Evolutionary conservation across 768 basidiomycete species (phyloP).

Genomic region (Boletellus sp.): DNA sequence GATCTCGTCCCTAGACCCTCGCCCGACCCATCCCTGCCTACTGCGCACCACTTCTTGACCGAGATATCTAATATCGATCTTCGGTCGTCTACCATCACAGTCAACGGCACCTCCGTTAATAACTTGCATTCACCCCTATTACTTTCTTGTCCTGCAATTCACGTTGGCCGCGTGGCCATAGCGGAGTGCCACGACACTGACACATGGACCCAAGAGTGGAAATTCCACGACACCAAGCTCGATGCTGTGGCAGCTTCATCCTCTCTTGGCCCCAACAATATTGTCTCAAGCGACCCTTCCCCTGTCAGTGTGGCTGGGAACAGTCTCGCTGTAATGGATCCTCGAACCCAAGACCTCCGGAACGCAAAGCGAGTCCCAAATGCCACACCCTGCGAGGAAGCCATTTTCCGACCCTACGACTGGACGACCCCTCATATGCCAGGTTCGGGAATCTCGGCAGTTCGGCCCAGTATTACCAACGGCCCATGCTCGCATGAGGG

Average conservation of each 20-base stretch:
- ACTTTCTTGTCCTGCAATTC: constrained; percentile 7
- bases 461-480: neutral
- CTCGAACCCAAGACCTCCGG: neutral
- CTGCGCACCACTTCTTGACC: constrained; percentile 3
- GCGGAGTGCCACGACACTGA: constrained; percentile 24
- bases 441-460: neutral
- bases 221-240: constrained; percentile 8
- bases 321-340: constrained; percentile 5
- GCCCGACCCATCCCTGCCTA: constrained; percentile 7
- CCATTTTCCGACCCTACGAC: neutral
- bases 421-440: constrained; percentile 6
- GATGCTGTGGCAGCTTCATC: constrained; percentile 8
- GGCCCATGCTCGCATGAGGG: neutral
- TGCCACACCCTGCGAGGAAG: neutral
- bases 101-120: neutral
- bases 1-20: neutral
- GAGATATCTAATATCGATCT: constrained; percentile 7
- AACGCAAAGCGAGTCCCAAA: neutral
- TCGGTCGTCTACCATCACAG: neutral
- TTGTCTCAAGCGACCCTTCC: neutral
- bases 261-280: constrained; percentile 9
- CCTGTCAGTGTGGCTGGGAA: neutral
- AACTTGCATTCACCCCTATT: constrained; percentile 6
- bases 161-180: constrained; percentile 18
- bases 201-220: constrained; percentile 18